These are phyloP conservation scores for Bisporella sp. DNA, from an alignment of 2,329 filamentous ascomycete species.

Conservation along the genomic window DNA sequence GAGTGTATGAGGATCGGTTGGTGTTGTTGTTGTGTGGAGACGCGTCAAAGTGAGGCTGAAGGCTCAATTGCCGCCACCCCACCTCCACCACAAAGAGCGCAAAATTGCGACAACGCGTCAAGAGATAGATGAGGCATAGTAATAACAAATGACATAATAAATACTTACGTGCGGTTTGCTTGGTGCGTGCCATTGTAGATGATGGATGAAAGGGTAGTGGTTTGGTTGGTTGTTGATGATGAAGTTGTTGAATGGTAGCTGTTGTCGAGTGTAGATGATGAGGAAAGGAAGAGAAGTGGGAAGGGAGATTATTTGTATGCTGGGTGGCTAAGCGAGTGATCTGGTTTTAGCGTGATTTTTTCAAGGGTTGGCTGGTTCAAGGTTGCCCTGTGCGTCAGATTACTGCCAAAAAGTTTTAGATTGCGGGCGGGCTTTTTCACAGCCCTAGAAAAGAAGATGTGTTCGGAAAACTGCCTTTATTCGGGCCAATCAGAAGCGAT, in stretches of 20 bases:
- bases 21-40: too few species aligned
- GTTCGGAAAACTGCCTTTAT: not conserved
- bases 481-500: too few species aligned
- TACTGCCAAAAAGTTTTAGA: not conserved
- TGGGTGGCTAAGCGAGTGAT: conserved; percentile 20
- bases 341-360: conserved; percentile 13
- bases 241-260: conserved; percentile 16
- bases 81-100: too few species aligned
- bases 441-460: conserved; percentile 4
- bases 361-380: not conserved
- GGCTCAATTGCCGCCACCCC: too few species aligned
- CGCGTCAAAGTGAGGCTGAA: too few species aligned
- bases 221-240: conserved; percentile 7
- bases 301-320: conserved; percentile 26
- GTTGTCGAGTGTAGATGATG: conserved; percentile 21
- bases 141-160: too few species aligned
- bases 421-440: not conserved
- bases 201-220: conserved; percentile 4
- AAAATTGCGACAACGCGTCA: too few species aligned
- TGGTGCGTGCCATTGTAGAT: conserved; percentile 33
- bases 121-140: too few species aligned
- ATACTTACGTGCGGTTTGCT: conserved; percentile 18
- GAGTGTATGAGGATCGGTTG: not conserved
- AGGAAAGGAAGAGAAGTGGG: conserved; percentile 19
- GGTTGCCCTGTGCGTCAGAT: too few species aligned